These are phyloP conservation scores for Penicillium sp. DNA, from an alignment of 2,329 filamentous ascomycete genomes.

Conservation along the genomic window DNA sequence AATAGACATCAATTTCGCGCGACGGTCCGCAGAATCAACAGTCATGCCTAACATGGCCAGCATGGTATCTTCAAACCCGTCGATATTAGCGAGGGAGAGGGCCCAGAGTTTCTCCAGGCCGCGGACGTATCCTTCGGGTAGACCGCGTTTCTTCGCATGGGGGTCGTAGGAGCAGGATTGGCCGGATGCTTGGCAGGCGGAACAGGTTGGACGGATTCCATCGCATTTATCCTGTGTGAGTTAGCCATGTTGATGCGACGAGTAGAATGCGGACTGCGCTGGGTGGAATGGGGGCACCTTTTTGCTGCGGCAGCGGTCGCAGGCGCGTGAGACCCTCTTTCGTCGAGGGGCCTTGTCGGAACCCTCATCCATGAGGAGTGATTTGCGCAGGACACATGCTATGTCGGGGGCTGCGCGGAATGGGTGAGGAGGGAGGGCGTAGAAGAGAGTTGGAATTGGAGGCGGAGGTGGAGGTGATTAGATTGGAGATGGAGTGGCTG, in stretches of 20 bases:
- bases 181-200: conserved; percentile 45
- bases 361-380: conserved; percentile 45
- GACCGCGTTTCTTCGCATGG: conserved; percentile 49
- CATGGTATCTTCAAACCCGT: conserved; percentile 49
- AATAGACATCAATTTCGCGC: conserved; percentile 40
- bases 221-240: conserved; percentile 48
- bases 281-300: conserved; percentile 31
- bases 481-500: conserved; percentile 3
- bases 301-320: conserved; percentile 51
- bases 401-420: conserved; percentile 20
- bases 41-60: conserved; percentile 43
- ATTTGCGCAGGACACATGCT: conserved; percentile 28
- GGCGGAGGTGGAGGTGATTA: neutral
- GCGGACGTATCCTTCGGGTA: conserved; percentile 53
- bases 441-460: neutral
- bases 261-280: neutral
- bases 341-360: conserved; percentile 45
- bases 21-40: conserved; percentile 34
- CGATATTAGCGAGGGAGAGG: conserved; percentile 48
- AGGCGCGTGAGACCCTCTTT: conserved; percentile 52
- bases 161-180: conserved; percentile 50
- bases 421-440: conserved; percentile 2
- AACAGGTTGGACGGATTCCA: conserved; percentile 48
- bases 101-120: conserved; percentile 53
- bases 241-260: neutral